Percentiles rank a stretch among this genome's conserved stretches.
These are phyloP conservation scores for Fraxinus nigra DNA, from an alignment of 305 asterid genomes.

Conservation along the genomic window DNA sequence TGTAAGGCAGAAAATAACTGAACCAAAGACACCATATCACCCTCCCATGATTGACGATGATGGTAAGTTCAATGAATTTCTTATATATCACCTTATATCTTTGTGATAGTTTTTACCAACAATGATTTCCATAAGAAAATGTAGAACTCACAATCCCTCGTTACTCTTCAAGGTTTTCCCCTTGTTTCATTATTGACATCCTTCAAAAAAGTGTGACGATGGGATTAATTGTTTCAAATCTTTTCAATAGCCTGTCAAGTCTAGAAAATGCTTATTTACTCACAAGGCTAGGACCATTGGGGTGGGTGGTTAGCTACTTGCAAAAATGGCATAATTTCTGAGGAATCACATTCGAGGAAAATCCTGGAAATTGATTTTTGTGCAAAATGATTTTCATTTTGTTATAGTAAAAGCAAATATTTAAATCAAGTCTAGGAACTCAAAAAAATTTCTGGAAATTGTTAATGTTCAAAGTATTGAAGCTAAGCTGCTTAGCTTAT, in stretches of 20 bases:
- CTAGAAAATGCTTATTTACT: background rate
- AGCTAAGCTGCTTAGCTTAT: background rate
- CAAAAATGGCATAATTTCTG: background rate
- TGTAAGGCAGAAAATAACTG: constrained; percentile 91
- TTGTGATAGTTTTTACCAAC: background rate
- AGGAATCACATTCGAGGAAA: background rate
- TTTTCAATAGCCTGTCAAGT: background rate
- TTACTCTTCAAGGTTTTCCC: background rate
- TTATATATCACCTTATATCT: background rate
- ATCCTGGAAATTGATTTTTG: background rate
- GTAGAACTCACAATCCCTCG: background rate
- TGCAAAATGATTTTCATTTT: background rate
- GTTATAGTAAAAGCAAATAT: background rate
- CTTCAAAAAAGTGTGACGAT: background rate
- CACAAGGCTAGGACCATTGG: background rate
- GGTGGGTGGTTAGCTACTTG: background rate
- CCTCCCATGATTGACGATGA: constrained; percentile 19
- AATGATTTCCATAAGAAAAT: background rate
- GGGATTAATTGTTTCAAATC: background rate
- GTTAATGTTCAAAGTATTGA: background rate
- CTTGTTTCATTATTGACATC: background rate
- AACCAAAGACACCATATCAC: constrained; percentile 97
- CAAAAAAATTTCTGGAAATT: background rate
- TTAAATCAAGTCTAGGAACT: background rate
- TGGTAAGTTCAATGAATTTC: background rate